Evolutionary conservation across 169 alveolate genomes (phyloP).

Genomic region (Plasmodium fragile): DNA sequence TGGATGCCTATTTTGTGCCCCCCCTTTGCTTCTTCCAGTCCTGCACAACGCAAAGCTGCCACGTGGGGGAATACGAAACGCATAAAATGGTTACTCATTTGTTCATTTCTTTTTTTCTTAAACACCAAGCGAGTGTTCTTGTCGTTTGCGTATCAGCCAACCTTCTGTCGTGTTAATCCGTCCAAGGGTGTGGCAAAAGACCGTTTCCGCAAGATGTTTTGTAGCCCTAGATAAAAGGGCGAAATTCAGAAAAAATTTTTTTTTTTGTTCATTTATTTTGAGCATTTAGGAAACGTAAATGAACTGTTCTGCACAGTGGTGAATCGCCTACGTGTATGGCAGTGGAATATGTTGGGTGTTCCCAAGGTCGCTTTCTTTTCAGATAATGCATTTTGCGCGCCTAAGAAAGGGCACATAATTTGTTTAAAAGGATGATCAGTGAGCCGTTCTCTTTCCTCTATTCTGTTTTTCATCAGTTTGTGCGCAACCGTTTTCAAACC

Average conservation of each 20-base stretch:
- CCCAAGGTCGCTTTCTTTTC: neutral
- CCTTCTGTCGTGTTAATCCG: neutral
- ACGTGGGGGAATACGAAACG: neutral
- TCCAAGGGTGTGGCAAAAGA: neutral
- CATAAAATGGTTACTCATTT: neutral
- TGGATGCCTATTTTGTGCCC: neutral
- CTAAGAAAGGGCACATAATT: neutral
- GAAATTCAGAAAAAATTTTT: neutral
- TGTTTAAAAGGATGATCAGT: neutral
- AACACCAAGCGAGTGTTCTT: neutral
- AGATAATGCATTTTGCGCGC: neutral
- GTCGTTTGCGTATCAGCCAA: neutral
- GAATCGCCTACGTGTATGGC: neutral
- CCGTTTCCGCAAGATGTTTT: neutral
- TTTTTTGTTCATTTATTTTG: neutral
- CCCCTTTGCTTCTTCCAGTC: neutral
- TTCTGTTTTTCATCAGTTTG: neutral
- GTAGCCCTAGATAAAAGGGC: neutral
- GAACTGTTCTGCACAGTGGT: neutral
- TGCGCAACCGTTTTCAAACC: neutral
- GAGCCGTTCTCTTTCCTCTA: neutral
- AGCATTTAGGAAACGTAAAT: neutral
- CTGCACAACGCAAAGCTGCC: neutral
- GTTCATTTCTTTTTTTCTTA: neutral
- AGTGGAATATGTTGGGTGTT: neutral